Conservation (phyloP, 768 basidiomycete species). For the Leccinum disarticulatum region DNA sequence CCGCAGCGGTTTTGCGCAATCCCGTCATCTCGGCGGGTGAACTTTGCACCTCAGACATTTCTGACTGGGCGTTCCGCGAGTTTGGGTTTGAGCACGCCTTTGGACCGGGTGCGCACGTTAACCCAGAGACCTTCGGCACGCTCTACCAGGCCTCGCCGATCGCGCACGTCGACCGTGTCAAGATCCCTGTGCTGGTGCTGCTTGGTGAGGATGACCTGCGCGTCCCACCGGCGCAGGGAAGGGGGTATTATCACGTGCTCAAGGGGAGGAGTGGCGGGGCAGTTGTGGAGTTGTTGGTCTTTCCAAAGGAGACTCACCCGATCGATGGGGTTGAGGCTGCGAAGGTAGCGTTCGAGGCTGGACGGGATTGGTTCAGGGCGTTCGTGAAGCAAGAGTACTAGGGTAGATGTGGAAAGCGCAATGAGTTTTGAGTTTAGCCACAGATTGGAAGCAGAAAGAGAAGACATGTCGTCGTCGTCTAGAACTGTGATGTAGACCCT, state of each 20-base stretch:
- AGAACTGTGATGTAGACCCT: too few species aligned
- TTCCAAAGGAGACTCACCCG: conserved; percentile 62
- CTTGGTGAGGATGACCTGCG: conserved; percentile 62
- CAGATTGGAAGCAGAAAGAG: too few species aligned
- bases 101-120: conserved; percentile 38
- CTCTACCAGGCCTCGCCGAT: conserved; percentile 59
- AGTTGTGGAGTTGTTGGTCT: conserved; percentile 57
- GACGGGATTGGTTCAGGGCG: conserved; percentile 48
- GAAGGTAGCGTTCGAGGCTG: conserved; percentile 52
- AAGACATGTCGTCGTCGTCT: too few species aligned
- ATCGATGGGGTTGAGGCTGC: conserved; percentile 63
- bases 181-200: conserved; percentile 53
- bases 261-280: conserved; percentile 38
- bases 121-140: conserved; percentile 42
- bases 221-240: conserved; percentile 62
- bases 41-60: conserved; percentile 58
- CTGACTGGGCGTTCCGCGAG: conserved; percentile 60
- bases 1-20: conserved; percentile 63
- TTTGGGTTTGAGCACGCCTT: conserved; percentile 34
- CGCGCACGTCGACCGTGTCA: conserved; percentile 48
- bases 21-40: conserved; percentile 67
- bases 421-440: too few species aligned
- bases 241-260: conserved; percentile 64
- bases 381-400: conserved; percentile 7
- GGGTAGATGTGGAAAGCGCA: too few species aligned